Base-by-base conservation (phyloP, 371 early-diverging fungal genomes). In the Basidiobolus heterosporus region DNA sequence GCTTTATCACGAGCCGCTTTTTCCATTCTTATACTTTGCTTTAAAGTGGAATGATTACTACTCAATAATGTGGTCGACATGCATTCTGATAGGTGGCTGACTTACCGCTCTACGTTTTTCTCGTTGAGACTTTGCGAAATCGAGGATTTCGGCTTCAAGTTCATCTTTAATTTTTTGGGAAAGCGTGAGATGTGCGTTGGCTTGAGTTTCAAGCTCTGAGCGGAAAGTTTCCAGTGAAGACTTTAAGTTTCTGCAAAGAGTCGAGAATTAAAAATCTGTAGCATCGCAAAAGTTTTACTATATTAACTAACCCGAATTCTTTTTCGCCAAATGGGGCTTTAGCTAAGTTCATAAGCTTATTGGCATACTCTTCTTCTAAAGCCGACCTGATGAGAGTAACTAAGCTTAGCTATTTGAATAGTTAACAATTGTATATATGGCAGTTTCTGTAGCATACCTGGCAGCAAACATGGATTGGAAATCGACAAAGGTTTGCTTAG, bases 361-460 rank as follows among this genome's bases (percentile, higher is more conserved):
- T 82, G 24, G 83, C 88, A 54, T 85, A 75, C 3, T 91, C 90
- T 54, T 91, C 91, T 44, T 91, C 90, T 36, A 90, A 62, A 0
- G 69, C 54, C 0, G 88, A 81, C 38, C 91, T 76, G 48, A 58
- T 52, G 17, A 3, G 4, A 40, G 7, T 3, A 14, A 40, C 13
- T 14, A 19, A 17, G 3, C 3, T 40, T 7, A 3, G 9, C 30
- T 21, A 41, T 1, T 42, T 11, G 20, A 8, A 37, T 36, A 36
- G 37, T 36, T n/a, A 36, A 8, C n/a, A 36, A 9, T n/a, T 9
- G 9, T 36, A 36, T 36, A 9, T 9, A 8, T 36, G n/a, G 8
- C n/a, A 36, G 8, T 36, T 9, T 22, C 18, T 5, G 30, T 3
- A 30, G 9, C 30, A 19, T 47, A 67, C 67, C 67, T 51, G 21